Conservation (phyloP, 2,329 filamentous ascomycete genomes). For the Nigrospora oryzae region DNA sequence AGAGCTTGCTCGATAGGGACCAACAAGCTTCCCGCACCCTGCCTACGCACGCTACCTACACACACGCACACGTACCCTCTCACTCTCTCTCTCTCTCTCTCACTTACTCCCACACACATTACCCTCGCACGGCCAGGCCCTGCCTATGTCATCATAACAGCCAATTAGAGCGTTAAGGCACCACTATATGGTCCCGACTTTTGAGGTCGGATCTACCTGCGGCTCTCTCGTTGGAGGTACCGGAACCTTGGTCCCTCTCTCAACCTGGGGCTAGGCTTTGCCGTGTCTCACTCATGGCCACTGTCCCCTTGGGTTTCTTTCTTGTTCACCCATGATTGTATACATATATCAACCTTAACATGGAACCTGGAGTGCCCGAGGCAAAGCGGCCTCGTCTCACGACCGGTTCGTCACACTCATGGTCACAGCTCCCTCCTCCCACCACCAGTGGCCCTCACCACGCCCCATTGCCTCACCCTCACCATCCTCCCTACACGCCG, state of each 20-base stretch:
- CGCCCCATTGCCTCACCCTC: conserved; percentile 27
- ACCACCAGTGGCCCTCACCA: conserved; percentile 27
- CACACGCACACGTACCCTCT: too few relatives aligned
- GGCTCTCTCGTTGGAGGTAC: conserved; percentile 5
- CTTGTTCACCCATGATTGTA: conserved; percentile 21
- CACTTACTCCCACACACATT: too few relatives aligned
- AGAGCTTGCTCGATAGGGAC: too few relatives aligned
- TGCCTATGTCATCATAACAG: conserved; percentile 1
- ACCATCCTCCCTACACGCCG: conserved; percentile 23
- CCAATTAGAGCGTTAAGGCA: conserved; percentile 1
- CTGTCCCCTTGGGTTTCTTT: conserved; percentile 8
- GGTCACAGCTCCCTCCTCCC: conserved; percentile 39
- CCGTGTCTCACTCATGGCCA: conserved; percentile 11
- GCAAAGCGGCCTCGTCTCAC: conserved; percentile 50
- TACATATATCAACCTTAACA: conserved; percentile 38
- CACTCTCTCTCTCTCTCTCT: too few relatives aligned
- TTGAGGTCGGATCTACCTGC: conserved; percentile 3
- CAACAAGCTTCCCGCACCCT: too few relatives aligned
- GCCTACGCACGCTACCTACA: too few relatives aligned
- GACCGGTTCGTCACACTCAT: conserved; percentile 35
- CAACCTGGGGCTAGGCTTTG: conserved; percentile 14
- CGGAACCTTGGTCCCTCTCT: conserved; percentile 3
- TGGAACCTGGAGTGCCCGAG: conserved; percentile 52
- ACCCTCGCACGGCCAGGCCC: not conserved
- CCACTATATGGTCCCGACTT: conserved; percentile 4